Evolutionary conservation across 2,329 filamentous ascomycete genomes (phyloP).

Genomic region (Alternaria atra): DNA sequence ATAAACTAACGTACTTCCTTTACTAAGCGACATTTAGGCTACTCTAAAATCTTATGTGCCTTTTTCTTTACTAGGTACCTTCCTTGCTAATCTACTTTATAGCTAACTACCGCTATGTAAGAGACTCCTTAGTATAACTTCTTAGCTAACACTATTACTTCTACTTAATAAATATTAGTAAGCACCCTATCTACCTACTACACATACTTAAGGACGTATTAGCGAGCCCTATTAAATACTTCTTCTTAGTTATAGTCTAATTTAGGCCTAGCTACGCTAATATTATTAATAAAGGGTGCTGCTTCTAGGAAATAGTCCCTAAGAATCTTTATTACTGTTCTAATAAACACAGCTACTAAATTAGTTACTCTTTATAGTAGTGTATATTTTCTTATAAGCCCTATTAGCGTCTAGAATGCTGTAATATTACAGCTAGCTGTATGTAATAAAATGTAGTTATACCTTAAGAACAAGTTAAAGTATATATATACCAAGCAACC

Average conservation of each 20-base stretch:
- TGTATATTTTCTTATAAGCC: neutral
- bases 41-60: slow-evolving; percentile 2
- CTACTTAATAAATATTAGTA: neutral
- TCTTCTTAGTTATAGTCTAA: neutral
- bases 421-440: neutral
- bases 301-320: slow-evolving; percentile 2
- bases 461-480: too few species aligned
- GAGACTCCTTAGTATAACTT: neutral
- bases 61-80: neutral
- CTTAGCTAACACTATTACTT: neutral
- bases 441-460: slow-evolving; percentile 4
- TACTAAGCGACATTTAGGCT: neutral
- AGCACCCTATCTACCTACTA: neutral
- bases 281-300: slow-evolving; percentile 7
- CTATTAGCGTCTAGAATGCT: neutral
- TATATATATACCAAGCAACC: neutral
- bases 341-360: slow-evolving; percentile 3
- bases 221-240: neutral
- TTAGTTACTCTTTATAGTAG: slow-evolving; percentile 6
- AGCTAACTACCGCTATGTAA: neutral
- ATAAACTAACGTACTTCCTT: slow-evolving; percentile 5
- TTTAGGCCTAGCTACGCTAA: slow-evolving; percentile 2
- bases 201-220: slow-evolving; percentile 4
- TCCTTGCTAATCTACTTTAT: neutral
- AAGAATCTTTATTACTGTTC: slow-evolving; percentile 13